Percentiles rank a stretch among this genome's conserved stretches.
Conservation (phyloP, 73 alveolate species). For the Blepharisma japonicum region DNA sequence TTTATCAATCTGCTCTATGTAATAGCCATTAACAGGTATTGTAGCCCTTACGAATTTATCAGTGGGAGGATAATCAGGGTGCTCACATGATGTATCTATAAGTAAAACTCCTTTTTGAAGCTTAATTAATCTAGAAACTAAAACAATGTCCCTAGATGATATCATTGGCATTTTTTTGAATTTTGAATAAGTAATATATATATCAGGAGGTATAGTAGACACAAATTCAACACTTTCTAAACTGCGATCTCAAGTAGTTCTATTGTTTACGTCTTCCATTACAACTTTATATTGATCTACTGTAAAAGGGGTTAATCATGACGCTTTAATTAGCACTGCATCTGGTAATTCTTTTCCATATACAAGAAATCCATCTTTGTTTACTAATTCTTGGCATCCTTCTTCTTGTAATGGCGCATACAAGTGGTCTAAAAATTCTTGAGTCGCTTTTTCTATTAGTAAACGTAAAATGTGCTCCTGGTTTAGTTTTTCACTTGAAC, state of each 20-base stretch:
- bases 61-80: conserved; percentile 1
- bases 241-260: not conserved
- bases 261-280: not conserved
- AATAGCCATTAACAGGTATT: not conserved
- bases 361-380: not conserved
- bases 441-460: not conserved
- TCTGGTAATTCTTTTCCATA: not conserved
- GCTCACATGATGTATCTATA: conserved; percentile 11
- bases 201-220: not conserved
- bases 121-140: not conserved
- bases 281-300: not conserved
- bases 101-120: not conserved
- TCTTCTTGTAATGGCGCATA: not conserved
- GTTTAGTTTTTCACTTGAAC: not conserved
- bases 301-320: not conserved
- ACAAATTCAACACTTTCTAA: conserved; percentile 12
- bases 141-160: not conserved
- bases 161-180: not conserved
- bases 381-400: conserved; percentile 5
- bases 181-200: conserved; percentile 1
- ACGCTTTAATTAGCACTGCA: not conserved
- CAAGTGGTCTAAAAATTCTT: not conserved
- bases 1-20: not conserved
- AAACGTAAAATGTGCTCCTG: not conserved
- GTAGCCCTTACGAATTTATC: not conserved